These are phyloP conservation scores for Helichrysum umbraculigerum DNA, from an alignment of 129 eudicot species.

Conservation along the genomic window DNA sequence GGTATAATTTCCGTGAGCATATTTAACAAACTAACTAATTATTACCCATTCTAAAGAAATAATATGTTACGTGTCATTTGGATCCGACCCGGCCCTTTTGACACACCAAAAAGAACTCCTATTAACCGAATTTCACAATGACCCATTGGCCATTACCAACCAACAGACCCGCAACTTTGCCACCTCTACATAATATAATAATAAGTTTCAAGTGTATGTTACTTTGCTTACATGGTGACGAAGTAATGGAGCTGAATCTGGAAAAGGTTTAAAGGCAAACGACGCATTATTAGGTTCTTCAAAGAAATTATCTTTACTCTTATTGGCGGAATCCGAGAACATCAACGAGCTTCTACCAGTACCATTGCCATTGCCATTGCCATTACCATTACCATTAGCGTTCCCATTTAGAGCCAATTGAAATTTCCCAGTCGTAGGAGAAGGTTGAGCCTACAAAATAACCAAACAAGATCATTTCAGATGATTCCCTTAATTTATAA, in stretches of 20 bases:
- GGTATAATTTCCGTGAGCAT: not conserved
- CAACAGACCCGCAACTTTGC: not conserved
- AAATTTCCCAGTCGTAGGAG: slow-evolving; percentile 87
- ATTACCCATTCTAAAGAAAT: not conserved
- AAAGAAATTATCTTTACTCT: slow-evolving; percentile 51
- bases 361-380: slow-evolving; percentile 8
- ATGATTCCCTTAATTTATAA: not conserved
- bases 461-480: not conserved
- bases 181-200: not conserved
- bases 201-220: slow-evolving; percentile 17
- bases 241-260: slow-evolving; percentile 46
- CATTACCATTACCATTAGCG: slow-evolving; percentile 26
- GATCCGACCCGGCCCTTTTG: not conserved
- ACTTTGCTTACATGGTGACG: slow-evolving; percentile 51
- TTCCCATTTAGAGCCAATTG: slow-evolving; percentile 45
- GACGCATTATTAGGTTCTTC: slow-evolving; percentile 48
- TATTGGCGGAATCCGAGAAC: slow-evolving; percentile 38
- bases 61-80: not conserved
- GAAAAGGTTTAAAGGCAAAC: slow-evolving; percentile 60
- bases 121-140: not conserved
- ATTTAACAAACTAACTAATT: not conserved
- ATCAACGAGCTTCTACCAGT: slow-evolving; percentile 43
- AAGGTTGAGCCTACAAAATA: slow-evolving; percentile 65
- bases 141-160: not conserved
- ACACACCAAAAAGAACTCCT: not conserved